Evolutionary conservation across 2,329 filamentous ascomycete species (phyloP).

Genomic region (Lecanicillium sp.): DNA sequence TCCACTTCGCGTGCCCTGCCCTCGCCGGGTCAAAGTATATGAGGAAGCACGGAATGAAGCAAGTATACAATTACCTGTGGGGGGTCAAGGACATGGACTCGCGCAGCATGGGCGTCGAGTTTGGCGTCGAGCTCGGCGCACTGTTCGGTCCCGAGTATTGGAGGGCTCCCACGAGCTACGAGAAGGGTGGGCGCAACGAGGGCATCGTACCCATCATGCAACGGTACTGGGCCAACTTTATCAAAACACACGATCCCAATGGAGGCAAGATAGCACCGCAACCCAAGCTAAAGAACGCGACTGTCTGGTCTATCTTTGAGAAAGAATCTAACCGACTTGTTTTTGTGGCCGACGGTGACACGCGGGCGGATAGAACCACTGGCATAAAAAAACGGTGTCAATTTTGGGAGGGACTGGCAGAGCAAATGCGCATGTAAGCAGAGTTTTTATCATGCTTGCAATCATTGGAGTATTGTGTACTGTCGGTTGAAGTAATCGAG

Average conservation of each 20-base stretch:
- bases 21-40: conserved; percentile 27
- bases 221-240: conserved; percentile 70
- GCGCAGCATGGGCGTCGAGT: conserved; percentile 56
- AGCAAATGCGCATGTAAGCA: no score
- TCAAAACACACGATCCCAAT: conserved; percentile 63
- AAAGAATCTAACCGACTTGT: no score
- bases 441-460: no score
- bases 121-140: conserved; percentile 60
- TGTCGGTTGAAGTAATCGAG: no score
- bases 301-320: no score
- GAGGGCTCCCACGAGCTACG: conserved; percentile 50
- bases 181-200: conserved; percentile 44
- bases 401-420: no score
- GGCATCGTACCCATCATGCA: conserved; percentile 56
- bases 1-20: conserved; percentile 31
- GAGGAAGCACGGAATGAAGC: conserved; percentile 25
- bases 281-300: no score
- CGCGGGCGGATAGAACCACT: no score
- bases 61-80: conserved; percentile 64
- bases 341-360: no score
- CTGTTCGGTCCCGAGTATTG: conserved; percentile 59
- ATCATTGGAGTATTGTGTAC: no score
- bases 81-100: conserved; percentile 54
- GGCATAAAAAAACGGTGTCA: no score
- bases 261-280: no score